Conservation (phyloP, 352 stramenopile genomes). For the Phytophthora aleatoria region DNA sequence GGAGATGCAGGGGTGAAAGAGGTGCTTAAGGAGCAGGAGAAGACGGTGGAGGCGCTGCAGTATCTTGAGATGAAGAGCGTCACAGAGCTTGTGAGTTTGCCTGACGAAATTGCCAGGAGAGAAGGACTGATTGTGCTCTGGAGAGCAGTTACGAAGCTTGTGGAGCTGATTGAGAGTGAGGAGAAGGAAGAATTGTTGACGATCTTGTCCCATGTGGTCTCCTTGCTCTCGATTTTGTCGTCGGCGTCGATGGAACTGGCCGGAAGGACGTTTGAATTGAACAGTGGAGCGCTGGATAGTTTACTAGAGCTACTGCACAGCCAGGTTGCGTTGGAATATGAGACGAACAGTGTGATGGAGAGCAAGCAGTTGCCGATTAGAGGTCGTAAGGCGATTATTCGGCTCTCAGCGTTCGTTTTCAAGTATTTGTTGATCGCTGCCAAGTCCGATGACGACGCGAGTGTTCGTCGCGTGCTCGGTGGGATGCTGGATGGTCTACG, state of each 20-base stretch:
- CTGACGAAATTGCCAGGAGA: constrained; percentile 58
- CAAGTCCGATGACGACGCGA: constrained; percentile 46
- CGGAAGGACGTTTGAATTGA: constrained; percentile 30
- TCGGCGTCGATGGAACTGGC: constrained; percentile 64
- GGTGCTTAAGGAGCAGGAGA: constrained; percentile 42
- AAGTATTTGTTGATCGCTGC: constrained; percentile 65
- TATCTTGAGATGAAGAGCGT: constrained; percentile 83
- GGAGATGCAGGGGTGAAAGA: constrained; percentile 13
- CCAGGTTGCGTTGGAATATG: constrained; percentile 65
- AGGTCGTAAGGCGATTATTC: constrained; percentile 67
- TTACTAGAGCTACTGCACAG: constrained; percentile 53
- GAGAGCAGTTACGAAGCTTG: constrained; percentile 42
- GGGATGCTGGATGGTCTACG: constrained; percentile 74
- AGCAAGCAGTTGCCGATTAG: constrained; percentile 37
- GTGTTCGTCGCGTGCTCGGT: constrained; percentile 59
- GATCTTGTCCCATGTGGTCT: constrained; percentile 54
- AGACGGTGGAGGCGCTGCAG: constrained; percentile 64
- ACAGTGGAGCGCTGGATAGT: constrained; percentile 18
- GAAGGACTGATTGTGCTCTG: constrained; percentile 64
- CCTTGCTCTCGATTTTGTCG: constrained; percentile 58
- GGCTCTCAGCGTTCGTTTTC: constrained; percentile 77
- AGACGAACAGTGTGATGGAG: constrained; percentile 7
- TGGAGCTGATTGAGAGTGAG: constrained; percentile 31
- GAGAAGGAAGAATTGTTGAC: constrained; percentile 26
- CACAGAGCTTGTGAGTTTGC: constrained; percentile 54